Conservation (phyloP, 1,139 yeast genomes). For the Blastobotrys petasosporus region DNA sequence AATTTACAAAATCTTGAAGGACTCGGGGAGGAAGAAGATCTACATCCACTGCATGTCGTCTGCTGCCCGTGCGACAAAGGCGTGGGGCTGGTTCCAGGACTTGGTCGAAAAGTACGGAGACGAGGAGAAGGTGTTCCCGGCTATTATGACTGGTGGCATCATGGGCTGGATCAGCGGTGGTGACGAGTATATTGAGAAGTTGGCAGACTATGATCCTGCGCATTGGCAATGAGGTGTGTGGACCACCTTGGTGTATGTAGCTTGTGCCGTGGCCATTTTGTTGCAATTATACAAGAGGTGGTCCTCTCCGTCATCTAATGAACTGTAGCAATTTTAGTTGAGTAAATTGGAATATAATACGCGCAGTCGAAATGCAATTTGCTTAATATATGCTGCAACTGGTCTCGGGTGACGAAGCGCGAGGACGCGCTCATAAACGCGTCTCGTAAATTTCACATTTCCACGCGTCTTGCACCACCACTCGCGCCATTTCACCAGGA, state of each 20-base stretch:
- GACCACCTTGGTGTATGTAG: no score
- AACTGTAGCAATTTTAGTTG: no score
- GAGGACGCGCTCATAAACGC: neutral
- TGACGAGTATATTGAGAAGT: slow-evolving; percentile 18
- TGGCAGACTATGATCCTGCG: slow-evolving; percentile 9
- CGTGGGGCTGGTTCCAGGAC: slow-evolving; percentile 25
- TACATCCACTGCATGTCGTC: slow-evolving; percentile 23
- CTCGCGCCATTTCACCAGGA: no score
- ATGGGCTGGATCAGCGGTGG: slow-evolving; percentile 24
- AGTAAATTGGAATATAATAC: no score
- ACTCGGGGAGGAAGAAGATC: slow-evolving; percentile 21
- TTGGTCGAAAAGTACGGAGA: slow-evolving; percentile 16
- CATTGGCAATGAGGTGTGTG: no score
- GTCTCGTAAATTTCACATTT: neutral
- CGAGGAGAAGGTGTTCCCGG: slow-evolving; percentile 14
- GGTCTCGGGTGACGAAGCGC: no score
- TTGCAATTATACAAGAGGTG: no score
- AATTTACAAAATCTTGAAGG: slow-evolving; percentile 20
- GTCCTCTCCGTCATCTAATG: no score
- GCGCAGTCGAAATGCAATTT: no score
- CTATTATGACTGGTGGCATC: slow-evolving; percentile 24
- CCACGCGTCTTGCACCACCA: neutral
- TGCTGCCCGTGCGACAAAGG: slow-evolving; percentile 22
- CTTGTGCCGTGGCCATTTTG: no score
- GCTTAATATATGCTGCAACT: no score